Base-by-base conservation (phyloP, 2,329 filamentous ascomycete genomes). In the Acarospora socialis region DNA sequence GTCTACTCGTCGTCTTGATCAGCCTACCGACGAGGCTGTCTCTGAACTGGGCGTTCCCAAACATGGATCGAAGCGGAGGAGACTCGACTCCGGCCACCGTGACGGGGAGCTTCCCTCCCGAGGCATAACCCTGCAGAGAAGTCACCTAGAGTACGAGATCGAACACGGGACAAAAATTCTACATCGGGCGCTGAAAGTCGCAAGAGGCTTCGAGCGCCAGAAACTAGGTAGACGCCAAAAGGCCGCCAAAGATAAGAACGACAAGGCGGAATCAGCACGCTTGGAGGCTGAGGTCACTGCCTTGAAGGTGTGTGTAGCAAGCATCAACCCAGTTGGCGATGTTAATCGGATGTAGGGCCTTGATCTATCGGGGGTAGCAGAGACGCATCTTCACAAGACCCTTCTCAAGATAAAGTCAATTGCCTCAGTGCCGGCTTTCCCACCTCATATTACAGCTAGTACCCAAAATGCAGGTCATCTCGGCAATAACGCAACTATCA, bases 131-230 rank as follows among this genome's bases (percentile, higher is more conserved):
- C n/a, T n/a, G 8, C 39, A 46, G 22, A 10, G 36, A 29, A 38
- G 43, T 20, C 55, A 60, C 10, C 46, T 67, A 3, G 53, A 56
- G 21, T 49, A 59, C 32, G 61, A 63, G 40, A 57, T 73, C 36
- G 54, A 63, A 19, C 57, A 64, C 28, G 63, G 62, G 16, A 59
- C 62, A 25, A 62, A 63, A 34, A 46, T 59, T 13, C 55, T 76
- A 4, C 54, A 57, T 13, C 52, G 59, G 16, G 68, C 66, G 2
- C 59, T 76, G 25, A 73, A 72, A 45, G 56, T 66, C 7, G 68
- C 68, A 21, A 66, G 68, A 25, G 66, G 66, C 7, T 72, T 76
- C 41, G 73, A 77, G 50, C 58, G 70, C 30, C 73, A 77, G 50
- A 77, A 77, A 47, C 56, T 75, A 35, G 66, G 70, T 14, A 59